phyloP scores from a whole-genome alignment of 768 basidiomycete genomes.

The Lactarius tabidus region DNA sequence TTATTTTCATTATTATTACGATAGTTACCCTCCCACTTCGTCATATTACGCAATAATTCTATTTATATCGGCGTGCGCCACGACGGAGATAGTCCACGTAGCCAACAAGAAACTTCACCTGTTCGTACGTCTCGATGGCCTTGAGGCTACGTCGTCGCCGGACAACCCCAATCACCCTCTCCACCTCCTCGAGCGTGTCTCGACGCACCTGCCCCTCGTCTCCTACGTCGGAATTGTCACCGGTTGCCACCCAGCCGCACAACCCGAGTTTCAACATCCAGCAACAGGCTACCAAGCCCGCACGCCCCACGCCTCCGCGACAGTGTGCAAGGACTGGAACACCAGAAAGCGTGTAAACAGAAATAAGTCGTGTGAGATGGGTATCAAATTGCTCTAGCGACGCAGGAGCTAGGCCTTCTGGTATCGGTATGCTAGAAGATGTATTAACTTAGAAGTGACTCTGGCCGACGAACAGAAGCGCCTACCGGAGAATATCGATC shows the following conservation, averaged over 20 bases:
- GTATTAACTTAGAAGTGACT: conserved; percentile 6
- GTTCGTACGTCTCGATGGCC: conserved; percentile 91
- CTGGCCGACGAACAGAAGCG: background rate
- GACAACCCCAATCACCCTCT: conserved; percentile 68
- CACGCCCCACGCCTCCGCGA: conserved; percentile 90
- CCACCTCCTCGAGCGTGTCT: conserved; percentile 62
- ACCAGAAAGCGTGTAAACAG: conserved; percentile 69
- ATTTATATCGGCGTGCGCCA: background rate
- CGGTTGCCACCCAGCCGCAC: conserved; percentile 58
- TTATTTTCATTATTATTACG: background rate
- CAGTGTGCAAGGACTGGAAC: conserved; percentile 80
- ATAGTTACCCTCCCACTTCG: background rate
- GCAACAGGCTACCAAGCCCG: conserved; percentile 86
- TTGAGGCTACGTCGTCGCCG: conserved; percentile 77
- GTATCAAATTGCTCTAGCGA: conserved; percentile 56
- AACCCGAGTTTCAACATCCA: conserved; percentile 92
- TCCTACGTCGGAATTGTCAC: background rate
- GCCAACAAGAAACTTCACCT: conserved; percentile 78
- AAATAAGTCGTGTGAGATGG: conserved; percentile 61
- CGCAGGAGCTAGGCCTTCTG: conserved; percentile 82
- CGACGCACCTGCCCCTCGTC: conserved; percentile 31
- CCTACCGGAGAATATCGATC: conserved; percentile 74
- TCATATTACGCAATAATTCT: conserved; percentile 12
- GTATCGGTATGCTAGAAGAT: conserved; percentile 67
- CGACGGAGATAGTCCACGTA: conserved; percentile 60